A percentile compares a stretch with the other conserved stretches of the same genome.
phyloP scores from a whole-genome alignment of 2,329 filamentous ascomycete species.

The Drechslerella stenobrocha region DNA sequence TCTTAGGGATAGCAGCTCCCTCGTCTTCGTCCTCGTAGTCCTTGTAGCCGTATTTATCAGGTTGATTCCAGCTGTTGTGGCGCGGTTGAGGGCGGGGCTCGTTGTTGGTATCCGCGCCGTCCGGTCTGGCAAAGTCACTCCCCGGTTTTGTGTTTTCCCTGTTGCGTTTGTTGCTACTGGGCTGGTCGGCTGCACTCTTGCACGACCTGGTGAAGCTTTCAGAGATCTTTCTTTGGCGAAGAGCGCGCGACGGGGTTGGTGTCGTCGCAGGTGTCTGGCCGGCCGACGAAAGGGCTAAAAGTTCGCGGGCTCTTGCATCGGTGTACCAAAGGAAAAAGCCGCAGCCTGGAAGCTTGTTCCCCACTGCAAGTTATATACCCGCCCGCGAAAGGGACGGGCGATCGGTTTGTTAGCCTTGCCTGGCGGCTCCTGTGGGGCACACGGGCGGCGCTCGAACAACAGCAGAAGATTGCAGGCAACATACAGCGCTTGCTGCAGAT shows the following conservation, averaged over 20 bases:
- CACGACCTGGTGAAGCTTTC: constrained; percentile 11
- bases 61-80: neutral
- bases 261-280: constrained; percentile 14
- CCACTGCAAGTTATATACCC: constrained; percentile 24
- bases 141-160: constrained; percentile 9
- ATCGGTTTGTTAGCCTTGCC: constrained; percentile 13
- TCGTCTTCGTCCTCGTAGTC: neutral
- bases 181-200: constrained; percentile 8
- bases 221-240: constrained; percentile 22
- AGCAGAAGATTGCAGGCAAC: constrained; percentile 18
- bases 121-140: constrained; percentile 3
- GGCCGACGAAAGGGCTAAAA: constrained; percentile 56
- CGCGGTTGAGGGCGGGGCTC: neutral
- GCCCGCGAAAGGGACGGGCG: constrained; percentile 4
- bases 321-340: constrained; percentile 65
- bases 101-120: constrained; percentile 1
- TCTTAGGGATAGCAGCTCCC: constrained; percentile 7
- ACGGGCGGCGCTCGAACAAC: no score
- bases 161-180: constrained; percentile 1
- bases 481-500: constrained; percentile 32
- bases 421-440: constrained; percentile 1
- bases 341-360: constrained; percentile 55
- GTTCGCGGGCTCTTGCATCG: constrained; percentile 60
- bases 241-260: constrained; percentile 16
- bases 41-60: neutral